These are phyloP conservation scores for Termitomyces sp. DNA, from an alignment of 768 basidiomycete species.

Conservation along the genomic window DNA sequence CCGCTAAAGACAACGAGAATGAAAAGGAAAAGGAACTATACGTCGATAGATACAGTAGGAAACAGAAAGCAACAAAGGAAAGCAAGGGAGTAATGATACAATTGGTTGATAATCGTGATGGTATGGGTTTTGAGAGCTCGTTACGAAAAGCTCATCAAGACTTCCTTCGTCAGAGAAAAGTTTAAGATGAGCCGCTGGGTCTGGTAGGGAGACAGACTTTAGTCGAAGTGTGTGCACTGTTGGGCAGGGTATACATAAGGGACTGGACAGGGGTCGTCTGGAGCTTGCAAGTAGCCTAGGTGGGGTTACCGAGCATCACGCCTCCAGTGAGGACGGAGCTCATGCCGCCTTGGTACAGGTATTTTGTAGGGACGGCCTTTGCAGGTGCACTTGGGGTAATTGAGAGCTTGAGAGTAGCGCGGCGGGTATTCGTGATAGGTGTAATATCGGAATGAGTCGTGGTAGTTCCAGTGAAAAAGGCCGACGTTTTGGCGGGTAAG, in stretches of 20 bases:
- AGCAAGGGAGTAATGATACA: background rate
- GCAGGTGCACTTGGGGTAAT: constrained; percentile 19
- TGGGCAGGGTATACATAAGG: background rate
- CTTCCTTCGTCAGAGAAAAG: background rate
- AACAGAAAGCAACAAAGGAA: background rate
- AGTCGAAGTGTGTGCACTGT: background rate
- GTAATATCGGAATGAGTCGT: background rate
- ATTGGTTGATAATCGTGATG: background rate
- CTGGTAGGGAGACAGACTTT: too few species aligned
- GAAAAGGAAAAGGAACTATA: background rate
- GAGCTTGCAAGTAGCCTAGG: background rate
- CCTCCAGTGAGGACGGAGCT: constrained; percentile 43
- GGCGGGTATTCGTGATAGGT: background rate
- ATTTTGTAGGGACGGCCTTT: constrained; percentile 23
- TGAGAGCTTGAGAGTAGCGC: constrained; percentile 6
- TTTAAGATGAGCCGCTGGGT: background rate
- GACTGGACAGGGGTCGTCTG: background rate
- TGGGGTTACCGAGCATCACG: constrained; percentile 37
- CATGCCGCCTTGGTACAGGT: constrained; percentile 40
- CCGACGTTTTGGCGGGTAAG: background rate
- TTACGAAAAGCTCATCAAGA: background rate
- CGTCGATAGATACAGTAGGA: background rate
- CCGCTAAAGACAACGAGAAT: background rate
- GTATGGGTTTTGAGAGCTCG: background rate
- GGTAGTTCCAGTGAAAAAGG: background rate